Conservation (phyloP, 768 basidiomycete genomes). For the Pulveroboletus sp. region DNA sequence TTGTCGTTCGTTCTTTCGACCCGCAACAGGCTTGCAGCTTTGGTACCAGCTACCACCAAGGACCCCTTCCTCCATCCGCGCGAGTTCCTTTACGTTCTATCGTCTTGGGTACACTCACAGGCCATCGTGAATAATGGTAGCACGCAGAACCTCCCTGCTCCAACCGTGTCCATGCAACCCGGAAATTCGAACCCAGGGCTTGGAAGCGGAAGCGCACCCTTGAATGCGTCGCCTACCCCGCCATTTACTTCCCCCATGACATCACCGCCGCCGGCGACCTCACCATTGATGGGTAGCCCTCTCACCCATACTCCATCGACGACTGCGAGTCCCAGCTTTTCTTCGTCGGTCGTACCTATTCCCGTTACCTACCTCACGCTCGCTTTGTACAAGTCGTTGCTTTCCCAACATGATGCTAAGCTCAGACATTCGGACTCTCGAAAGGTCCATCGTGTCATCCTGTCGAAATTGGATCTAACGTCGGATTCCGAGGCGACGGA, state of each 20-base stretch:
- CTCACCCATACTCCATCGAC: background rate
- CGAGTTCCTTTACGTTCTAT: slow-evolving; percentile 50
- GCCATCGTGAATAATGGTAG: slow-evolving; percentile 6
- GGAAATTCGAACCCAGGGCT: slow-evolving; percentile 11
- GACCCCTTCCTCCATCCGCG: slow-evolving; percentile 77
- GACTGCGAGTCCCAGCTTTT: slow-evolving; percentile 14
- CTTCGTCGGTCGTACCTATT: background rate
- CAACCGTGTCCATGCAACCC: slow-evolving; percentile 20
- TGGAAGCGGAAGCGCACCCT: slow-evolving; percentile 14
- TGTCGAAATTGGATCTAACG: slow-evolving; percentile 50
- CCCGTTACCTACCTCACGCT: slow-evolving; percentile 23
- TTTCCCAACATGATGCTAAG: slow-evolving; percentile 28
- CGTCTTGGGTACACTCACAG: slow-evolving; percentile 26
- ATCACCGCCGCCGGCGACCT: slow-evolving; percentile 2
- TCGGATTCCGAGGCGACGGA: slow-evolving; percentile 32
- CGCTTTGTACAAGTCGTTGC: slow-evolving; percentile 19
- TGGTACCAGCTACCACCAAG: slow-evolving; percentile 51
- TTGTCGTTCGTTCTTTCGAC: slow-evolving; percentile 63
- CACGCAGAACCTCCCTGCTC: slow-evolving; percentile 30
- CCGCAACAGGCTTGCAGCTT: slow-evolving; percentile 64
- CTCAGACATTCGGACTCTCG: slow-evolving; percentile 46
- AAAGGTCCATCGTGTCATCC: slow-evolving; percentile 58
- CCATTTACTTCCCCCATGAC: slow-evolving; percentile 3
- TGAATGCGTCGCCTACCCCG: slow-evolving; percentile 18
- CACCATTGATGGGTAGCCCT: slow-evolving; percentile 10